phyloP scores from a whole-genome alignment of 495 filamentous ascomycete genomes.

The Hyaloscypha variabilis region DNA sequence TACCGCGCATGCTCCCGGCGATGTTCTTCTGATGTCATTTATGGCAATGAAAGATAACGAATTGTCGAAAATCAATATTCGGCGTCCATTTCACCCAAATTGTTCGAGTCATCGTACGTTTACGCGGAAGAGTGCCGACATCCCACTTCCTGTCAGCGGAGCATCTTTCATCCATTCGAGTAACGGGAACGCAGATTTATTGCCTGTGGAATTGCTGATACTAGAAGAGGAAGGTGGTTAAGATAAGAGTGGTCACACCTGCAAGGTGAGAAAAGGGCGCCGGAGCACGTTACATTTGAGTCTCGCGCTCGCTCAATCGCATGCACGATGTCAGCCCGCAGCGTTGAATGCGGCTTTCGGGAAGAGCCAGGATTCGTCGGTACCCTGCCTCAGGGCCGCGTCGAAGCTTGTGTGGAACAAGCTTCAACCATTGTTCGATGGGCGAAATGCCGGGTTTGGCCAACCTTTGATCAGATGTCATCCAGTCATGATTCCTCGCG shows the following conservation, averaged over 20 bases:
- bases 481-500: neutral
- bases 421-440: neutral
- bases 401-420: neutral
- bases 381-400: neutral
- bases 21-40: too few species aligned
- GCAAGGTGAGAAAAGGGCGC: neutral
- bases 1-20: too few species aligned
- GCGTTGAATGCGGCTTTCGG: too few species aligned
- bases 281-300: neutral
- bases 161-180: neutral
- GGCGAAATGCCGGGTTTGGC: neutral
- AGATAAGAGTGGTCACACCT: neutral
- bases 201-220: neutral
- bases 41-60: neutral
- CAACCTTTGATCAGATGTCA: neutral
- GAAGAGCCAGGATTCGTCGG: neutral
- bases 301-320: neutral
- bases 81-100: neutral
- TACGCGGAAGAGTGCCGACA: neutral
- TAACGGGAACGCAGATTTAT: neutral
- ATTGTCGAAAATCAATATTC: neutral
- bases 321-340: too few species aligned
- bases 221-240: neutral
- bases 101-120: neutral
- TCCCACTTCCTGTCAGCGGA: neutral